Percentiles rank a stretch among this genome's conserved stretches.
phyloP scores from a whole-genome alignment of 345 rosid genomes.

The Rhizophora apiculata region DNA sequence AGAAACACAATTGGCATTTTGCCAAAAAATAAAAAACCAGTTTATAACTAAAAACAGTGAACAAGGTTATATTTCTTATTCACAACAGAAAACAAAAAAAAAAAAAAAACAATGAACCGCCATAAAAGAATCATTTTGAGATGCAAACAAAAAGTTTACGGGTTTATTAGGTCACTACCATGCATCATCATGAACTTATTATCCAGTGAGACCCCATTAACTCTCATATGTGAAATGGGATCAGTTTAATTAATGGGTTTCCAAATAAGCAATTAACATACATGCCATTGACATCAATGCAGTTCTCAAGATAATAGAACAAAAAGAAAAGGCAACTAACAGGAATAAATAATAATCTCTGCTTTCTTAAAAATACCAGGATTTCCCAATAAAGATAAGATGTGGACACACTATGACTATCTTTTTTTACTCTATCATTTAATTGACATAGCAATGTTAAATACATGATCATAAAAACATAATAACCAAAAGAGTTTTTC shows the following conservation, averaged over 20 bases:
- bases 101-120: neutral
- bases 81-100: neutral
- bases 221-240: neutral
- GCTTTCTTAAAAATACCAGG: neutral
- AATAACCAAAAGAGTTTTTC: too few species aligned
- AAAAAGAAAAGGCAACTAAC: neutral
- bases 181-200: neutral
- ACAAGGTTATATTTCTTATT: neutral
- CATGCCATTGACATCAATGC: neutral
- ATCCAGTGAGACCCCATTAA: too few species aligned
- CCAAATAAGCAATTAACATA: neutral
- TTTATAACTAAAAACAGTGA: neutral
- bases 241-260: neutral
- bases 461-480: too few species aligned
- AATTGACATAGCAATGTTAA: neutral
- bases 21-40: neutral
- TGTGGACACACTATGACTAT: too few species aligned
- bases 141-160: neutral
- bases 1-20: conserved; percentile 18
- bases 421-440: neutral
- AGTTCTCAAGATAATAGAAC: neutral
- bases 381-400: neutral
- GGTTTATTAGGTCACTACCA: neutral
- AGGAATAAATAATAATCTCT: neutral
- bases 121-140: neutral